Conservation (phyloP, 176 grass and related monocot genomes). For the Aegilops sharonensis region DNA sequence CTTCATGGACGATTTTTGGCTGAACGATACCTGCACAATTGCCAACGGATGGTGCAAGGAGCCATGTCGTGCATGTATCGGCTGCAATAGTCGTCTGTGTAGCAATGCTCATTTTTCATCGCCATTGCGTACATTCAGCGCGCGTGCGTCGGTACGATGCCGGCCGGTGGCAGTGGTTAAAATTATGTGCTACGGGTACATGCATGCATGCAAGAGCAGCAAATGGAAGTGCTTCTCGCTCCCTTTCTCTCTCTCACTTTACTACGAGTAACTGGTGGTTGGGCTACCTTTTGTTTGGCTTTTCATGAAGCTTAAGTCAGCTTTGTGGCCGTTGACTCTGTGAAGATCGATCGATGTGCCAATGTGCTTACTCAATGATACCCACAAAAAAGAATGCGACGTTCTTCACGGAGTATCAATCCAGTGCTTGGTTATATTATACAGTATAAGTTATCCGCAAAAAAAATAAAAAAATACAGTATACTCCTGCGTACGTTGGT, state of each 20-base stretch:
- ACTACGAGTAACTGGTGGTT: neutral
- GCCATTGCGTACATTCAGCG: neutral
- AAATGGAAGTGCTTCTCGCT: neutral
- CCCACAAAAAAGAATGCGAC: neutral
- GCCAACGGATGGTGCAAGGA: too few relatives aligned
- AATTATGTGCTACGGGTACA: neutral
- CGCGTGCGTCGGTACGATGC: neutral
- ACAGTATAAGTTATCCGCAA: too few relatives aligned
- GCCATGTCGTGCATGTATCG: too few relatives aligned
- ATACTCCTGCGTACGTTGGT: too few relatives aligned
- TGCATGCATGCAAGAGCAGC: slow-evolving; percentile 9
- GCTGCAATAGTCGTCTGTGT: too few relatives aligned
- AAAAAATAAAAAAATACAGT: too few relatives aligned
- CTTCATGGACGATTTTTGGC: too few relatives aligned
- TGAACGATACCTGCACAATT: too few relatives aligned
- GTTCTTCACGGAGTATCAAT: neutral
- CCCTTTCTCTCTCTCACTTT: neutral
- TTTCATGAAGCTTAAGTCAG: neutral
- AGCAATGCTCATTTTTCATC: too few relatives aligned
- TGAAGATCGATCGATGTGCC: neutral
- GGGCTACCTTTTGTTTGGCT: neutral
- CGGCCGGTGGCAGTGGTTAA: neutral
- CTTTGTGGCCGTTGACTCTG: slow-evolving; percentile 6
- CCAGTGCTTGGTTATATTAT: too few relatives aligned
- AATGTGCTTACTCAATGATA: neutral